A percentile compares a stretch with the other conserved stretches of the same genome.
phyloP scores from a whole-genome alignment of 2,329 filamentous ascomycete species.

The Nannizziopsis arthrosporioides region DNA sequence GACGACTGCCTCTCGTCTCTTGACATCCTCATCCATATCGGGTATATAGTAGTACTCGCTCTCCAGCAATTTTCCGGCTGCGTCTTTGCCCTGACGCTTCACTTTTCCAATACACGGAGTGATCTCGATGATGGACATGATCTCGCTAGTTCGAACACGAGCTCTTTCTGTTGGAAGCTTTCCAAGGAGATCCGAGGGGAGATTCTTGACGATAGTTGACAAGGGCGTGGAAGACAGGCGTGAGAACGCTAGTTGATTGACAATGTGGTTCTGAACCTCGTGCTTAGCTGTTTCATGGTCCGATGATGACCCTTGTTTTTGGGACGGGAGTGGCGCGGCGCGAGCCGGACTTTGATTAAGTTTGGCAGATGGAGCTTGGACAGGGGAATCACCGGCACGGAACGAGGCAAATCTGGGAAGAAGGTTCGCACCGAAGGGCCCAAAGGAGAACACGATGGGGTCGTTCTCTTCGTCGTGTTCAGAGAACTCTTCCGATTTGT shows the following conservation, averaged over 20 bases:
- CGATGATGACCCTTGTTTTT: slow-evolving; percentile 14
- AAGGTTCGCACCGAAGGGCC: slow-evolving; percentile 75
- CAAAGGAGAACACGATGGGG: slow-evolving; percentile 82
- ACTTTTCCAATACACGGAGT: slow-evolving; percentile 80
- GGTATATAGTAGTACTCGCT: slow-evolving; percentile 96
- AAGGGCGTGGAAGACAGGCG: slow-evolving; percentile 83
- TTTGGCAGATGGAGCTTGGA: slow-evolving; percentile 29
- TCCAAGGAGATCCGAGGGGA: slow-evolving; percentile 53
- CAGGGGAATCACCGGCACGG: slow-evolving; percentile 53
- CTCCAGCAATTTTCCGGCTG: slow-evolving; percentile 82
- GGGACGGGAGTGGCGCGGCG: slow-evolving; percentile 19
- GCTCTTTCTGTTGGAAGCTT: slow-evolving; percentile 37
- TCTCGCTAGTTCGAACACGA: slow-evolving; percentile 47
- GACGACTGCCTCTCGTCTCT: slow-evolving; percentile 69
- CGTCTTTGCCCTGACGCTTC: slow-evolving; percentile 82
- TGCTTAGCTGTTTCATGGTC: slow-evolving; percentile 16
- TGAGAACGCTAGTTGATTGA: slow-evolving; percentile 93
- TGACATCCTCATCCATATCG: slow-evolving; percentile 68
- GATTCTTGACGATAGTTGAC: slow-evolving; percentile 75
- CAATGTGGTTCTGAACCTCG: slow-evolving; percentile 60
- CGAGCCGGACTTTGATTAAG: slow-evolving; percentile 22
- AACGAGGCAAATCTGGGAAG: slow-evolving; percentile 73
- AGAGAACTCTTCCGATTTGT: slow-evolving; percentile 51
- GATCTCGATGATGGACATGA: slow-evolving; percentile 60
- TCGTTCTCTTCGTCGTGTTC: slow-evolving; percentile 91